Conservation (phyloP, 768 basidiomycete species). For the Leccinum boreale region DNA sequence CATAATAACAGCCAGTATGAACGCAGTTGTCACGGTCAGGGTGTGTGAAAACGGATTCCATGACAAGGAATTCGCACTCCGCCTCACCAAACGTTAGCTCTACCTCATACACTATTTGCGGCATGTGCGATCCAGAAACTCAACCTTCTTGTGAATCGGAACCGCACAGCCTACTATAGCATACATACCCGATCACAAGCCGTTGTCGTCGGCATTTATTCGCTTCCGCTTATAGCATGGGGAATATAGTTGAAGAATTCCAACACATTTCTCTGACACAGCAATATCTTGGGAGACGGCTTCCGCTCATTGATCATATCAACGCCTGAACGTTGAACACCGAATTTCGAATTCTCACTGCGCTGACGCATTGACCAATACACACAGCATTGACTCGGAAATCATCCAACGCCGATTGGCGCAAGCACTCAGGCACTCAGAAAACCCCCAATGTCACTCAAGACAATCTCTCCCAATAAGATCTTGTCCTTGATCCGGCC, state of each 20-base stretch:
- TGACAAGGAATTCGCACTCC: slow-evolving; percentile 20
- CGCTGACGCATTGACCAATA: neutral
- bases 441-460: neutral
- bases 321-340: neutral
- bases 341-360: slow-evolving; percentile 5
- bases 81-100: neutral
- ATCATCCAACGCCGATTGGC: neutral
- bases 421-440: slow-evolving; percentile 1
- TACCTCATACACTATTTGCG: neutral
- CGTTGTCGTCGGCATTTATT: neutral
- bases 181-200: neutral
- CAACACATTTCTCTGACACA: neutral
- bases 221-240: neutral
- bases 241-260: neutral
- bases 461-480: slow-evolving; percentile 1
- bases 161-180: slow-evolving; percentile 1
- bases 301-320: neutral
- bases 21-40: slow-evolving; percentile 25
- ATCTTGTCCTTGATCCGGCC: neutral
- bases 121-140: neutral
- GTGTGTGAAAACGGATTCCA: slow-evolving; percentile 21
- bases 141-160: slow-evolving; percentile 11
- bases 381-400: slow-evolving; percentile 3
- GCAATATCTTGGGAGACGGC: slow-evolving; percentile 5
- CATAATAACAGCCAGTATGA: slow-evolving; percentile 66